A percentile compares a stretch with the other conserved stretches of the same genome.
Conservation (phyloP, 805 yeast species). For the Saccharomycopsis synnaedendra region DNA sequence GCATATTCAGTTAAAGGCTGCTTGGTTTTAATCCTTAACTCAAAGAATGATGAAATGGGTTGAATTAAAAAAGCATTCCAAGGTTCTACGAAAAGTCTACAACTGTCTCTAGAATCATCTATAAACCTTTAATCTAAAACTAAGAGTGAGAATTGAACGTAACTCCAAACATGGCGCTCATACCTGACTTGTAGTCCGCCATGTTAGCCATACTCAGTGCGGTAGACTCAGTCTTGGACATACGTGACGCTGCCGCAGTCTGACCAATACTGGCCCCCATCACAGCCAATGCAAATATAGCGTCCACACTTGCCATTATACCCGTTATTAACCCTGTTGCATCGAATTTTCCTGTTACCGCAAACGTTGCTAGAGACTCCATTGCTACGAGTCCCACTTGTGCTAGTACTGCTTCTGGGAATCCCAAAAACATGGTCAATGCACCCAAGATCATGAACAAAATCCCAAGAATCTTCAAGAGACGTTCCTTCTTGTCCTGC, state of each 20-base stretch:
- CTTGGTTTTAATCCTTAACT: no score
- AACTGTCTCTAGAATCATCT: no score
- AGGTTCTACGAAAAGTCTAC: no score
- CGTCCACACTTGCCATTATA: background rate
- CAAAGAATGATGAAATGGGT: no score
- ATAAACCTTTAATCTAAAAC: no score
- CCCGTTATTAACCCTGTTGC: background rate
- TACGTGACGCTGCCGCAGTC: background rate
- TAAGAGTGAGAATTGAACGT: background rate
- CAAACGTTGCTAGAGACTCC: background rate
- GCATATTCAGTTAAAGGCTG: no score
- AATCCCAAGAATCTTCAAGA: slow-evolving; percentile 9
- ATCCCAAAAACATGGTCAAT: slow-evolving; percentile 6
- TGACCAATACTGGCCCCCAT: background rate
- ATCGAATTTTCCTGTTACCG: background rate
- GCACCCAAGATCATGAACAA: slow-evolving; percentile 8
- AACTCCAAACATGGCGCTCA: background rate
- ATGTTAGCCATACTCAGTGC: background rate
- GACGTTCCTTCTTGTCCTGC: slow-evolving; percentile 1
- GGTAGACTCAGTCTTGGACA: background rate
- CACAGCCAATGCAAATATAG: background rate
- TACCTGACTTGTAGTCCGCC: background rate
- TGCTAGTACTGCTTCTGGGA: slow-evolving; percentile 1
- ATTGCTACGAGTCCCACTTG: background rate
- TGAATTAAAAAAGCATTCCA: no score